These are phyloP conservation scores for Xerocomus minutiporus DNA, from an alignment of 1,284 basidiomycete species.

Conservation along the genomic window DNA sequence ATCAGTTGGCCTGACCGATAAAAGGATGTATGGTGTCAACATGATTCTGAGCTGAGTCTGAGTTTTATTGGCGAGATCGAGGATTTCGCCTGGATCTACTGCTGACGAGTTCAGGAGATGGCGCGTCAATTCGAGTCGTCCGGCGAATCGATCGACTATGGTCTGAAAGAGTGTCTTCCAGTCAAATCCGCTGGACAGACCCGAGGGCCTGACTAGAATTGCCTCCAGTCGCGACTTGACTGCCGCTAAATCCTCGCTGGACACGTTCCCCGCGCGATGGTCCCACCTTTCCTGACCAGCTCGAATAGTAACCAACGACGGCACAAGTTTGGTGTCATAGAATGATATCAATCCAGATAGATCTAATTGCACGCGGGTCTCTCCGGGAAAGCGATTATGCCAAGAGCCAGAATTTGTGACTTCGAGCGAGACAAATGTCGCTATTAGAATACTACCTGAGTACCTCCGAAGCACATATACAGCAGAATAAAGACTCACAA, in stretches of 20 bases:
- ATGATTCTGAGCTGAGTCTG: too few species aligned
- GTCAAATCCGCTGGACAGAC: too few species aligned
- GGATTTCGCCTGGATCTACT: neutral
- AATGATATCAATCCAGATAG: slow-evolving; percentile 29
- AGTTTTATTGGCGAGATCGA: too few species aligned
- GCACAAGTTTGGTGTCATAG: slow-evolving; percentile 30
- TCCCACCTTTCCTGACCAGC: slow-evolving; percentile 22
- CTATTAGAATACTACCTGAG: neutral
- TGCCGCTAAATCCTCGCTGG: neutral
- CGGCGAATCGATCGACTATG: slow-evolving; percentile 36
- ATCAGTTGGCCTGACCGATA: neutral
- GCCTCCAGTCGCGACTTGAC: too few species aligned
- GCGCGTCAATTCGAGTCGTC: slow-evolving; percentile 37
- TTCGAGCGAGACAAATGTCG: slow-evolving; percentile 4
- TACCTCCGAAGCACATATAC: too few species aligned
- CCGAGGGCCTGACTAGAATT: too few species aligned
- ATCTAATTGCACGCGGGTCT: slow-evolving; percentile 33
- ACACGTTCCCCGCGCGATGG: slow-evolving; percentile 31
- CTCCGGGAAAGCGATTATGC: slow-evolving; percentile 22
- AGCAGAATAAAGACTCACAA: too few species aligned
- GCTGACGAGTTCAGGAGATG: slow-evolving; percentile 29
- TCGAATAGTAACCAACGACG: slow-evolving; percentile 27
- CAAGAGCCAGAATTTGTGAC: slow-evolving; percentile 19
- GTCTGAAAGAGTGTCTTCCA: too few species aligned
- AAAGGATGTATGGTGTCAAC: too few species aligned